Conservation (phyloP, 2,329 filamentous ascomycete species). For the Hypoxylon sp. region DNA sequence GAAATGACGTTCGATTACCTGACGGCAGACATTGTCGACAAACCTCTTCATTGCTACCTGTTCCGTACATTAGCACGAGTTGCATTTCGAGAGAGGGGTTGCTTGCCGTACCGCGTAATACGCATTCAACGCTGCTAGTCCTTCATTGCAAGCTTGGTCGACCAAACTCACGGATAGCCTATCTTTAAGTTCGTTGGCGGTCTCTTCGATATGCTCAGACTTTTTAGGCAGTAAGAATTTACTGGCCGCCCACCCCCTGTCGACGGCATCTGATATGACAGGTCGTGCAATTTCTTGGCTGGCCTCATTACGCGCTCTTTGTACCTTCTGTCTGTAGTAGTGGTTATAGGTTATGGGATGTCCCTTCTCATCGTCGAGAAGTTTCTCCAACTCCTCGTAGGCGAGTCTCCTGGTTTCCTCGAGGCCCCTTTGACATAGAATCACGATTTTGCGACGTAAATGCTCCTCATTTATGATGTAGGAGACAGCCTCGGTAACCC, state of each 20-base stretch:
- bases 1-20: constrained; percentile 19
- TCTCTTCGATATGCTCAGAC: not conserved
- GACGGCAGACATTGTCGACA: constrained; percentile 21
- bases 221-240: not conserved
- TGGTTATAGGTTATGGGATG: constrained; percentile 56
- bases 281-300: not conserved
- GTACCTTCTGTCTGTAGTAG: constrained; percentile 53
- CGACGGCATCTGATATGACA: not conserved
- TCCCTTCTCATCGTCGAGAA: constrained; percentile 49
- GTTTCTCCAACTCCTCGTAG: constrained; percentile 46
- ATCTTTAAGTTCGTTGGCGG: not conserved
- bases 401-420: constrained; percentile 5
- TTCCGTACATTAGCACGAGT: not conserved
- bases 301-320: constrained; percentile 20
- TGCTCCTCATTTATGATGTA: not conserved
- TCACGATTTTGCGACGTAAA: not conserved
- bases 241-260: not conserved
- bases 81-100: not conserved
- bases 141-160: constrained; percentile 2
- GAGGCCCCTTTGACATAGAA: constrained; percentile 1
- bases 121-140: not conserved
- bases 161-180: not conserved
- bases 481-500: not conserved
- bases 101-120: constrained; percentile 15
- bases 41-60: constrained; percentile 14